Conservation (phyloP, 192 early-diverging fungal species). For the Umbelopsis sp. region DNA sequence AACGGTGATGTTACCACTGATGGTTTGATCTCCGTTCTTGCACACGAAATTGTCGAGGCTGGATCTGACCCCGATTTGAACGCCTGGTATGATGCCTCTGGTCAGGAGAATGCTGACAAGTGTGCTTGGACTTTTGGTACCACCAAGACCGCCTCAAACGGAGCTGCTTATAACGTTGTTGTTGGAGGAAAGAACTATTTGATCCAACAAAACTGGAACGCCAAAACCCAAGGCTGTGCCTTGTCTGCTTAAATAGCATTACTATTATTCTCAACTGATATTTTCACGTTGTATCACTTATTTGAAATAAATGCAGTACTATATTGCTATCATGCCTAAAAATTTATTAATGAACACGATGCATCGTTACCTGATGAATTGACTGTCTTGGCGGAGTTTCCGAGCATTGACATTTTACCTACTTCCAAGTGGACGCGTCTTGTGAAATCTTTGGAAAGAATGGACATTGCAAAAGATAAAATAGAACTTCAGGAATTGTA, state of each 20-base stretch:
- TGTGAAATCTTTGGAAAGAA: too few relatives aligned
- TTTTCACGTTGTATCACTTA: background rate
- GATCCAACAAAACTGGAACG: constrained; percentile 44
- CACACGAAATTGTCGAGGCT: constrained; percentile 40
- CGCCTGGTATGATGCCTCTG: constrained; percentile 39
- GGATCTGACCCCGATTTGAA: constrained; percentile 36
- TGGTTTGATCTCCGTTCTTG: constrained; percentile 36
- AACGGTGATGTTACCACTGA: constrained; percentile 37
- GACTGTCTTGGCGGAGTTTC: too few relatives aligned
- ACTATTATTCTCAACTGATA: background rate
- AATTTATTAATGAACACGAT: too few relatives aligned
- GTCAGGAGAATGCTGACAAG: constrained; percentile 42
- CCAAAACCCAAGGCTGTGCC: constrained; percentile 17
- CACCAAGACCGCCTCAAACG: constrained; percentile 23
- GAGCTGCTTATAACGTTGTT: constrained; percentile 36
- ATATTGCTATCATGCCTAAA: background rate
- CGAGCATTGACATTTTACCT: too few relatives aligned
- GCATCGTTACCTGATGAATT: too few relatives aligned
- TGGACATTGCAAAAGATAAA: too few relatives aligned
- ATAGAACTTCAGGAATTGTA: too few relatives aligned
- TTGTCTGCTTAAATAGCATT: constrained; percentile 6
- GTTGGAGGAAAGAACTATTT: constrained; percentile 34
- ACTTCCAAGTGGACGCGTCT: too few relatives aligned
- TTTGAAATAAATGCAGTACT: background rate
- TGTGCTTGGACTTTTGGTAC: constrained; percentile 36